Base-by-base conservation (phyloP, 352 stramenopile species). In the Globisporangium nodosum region DNA sequence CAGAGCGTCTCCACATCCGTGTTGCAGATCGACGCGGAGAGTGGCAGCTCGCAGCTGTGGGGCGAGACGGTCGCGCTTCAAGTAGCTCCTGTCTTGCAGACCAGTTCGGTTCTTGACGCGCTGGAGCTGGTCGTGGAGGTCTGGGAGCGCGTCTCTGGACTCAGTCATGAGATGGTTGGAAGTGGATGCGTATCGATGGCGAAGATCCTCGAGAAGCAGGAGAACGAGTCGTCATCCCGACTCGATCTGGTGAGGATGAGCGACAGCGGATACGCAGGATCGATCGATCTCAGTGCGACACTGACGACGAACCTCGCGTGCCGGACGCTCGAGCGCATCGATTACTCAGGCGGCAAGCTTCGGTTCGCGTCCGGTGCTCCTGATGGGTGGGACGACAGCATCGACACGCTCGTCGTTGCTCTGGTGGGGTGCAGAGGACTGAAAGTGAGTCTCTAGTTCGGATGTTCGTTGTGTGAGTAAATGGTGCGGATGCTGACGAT, bases 61-160 rank as follows among this genome's bases (percentile, higher is more conserved):
- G 21, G 37, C 8, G 49, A 58, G 16, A n/a, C 27, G 16, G 5
- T 63, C 6, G 11, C 15, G 30, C 49, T 63, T 7, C 45, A 24
- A 33, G 20, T 20, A 8, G 18, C 21, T 2, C 47, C 20, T 3
- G 16, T 56, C 24, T 18, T 20, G 8, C 54, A 8, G 4, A 39
- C 33, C 20, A 42, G 20, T 39, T 9, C 8, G 8, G 33, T 12
- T 39, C 33, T 39, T 39, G 33, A 12, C 8, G 33, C 33, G 33
- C 7, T 47, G 13, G 40, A 52, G 13, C 24, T 63, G 21, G 39
- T 63, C 27, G 16, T 58, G 9, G 57, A 63, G 21, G 27, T 63
- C 21, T 63, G 49, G 39, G 42, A 58, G 31, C 37, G 18, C 15
- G 37, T 37, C 12, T n/a, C 31, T 18, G 31, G 27, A 11, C 9